phyloP scores from a whole-genome alignment of 768 basidiomycete species.

The Leucosporidium scottii region DNA sequence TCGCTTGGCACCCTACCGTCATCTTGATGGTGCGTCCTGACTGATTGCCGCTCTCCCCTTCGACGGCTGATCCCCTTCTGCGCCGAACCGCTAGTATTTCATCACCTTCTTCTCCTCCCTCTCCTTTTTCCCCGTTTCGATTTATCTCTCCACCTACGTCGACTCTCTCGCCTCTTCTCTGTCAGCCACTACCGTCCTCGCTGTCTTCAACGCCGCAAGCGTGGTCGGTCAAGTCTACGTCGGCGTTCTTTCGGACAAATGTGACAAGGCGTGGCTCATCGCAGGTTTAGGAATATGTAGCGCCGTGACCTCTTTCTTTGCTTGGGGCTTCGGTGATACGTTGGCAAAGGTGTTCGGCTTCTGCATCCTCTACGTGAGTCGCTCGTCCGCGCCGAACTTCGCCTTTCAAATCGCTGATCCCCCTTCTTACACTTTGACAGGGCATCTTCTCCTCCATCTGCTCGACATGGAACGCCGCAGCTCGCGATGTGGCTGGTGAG shows the following conservation, averaged over 20 bases:
- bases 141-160: conserved; percentile 29
- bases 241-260: conserved; percentile 11
- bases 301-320: neutral
- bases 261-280: neutral
- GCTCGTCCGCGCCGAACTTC: too few relatives aligned
- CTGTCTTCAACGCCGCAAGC: conserved; percentile 11
- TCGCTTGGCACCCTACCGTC: conserved; percentile 13
- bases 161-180: neutral
- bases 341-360: conserved; percentile 10
- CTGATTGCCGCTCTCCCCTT: too few relatives aligned
- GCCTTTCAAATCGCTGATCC: too few relatives aligned
- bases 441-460: neutral
- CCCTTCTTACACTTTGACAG: too few relatives aligned
- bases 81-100: neutral
- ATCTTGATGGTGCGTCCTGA: conserved; percentile 26
- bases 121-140: conserved; percentile 23
- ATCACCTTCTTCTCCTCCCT: conserved; percentile 15
- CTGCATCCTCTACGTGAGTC: neutral
- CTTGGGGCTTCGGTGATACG: neutral
- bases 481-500: conserved; percentile 1
- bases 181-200: conserved; percentile 14
- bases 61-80: too few relatives aligned
- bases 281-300: conserved; percentile 2
- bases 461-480: neutral
- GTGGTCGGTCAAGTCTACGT: conserved; percentile 8